Evolutionary conservation across 1,284 basidiomycete species (phyloP).

Genomic region (Salmacisia buchloeana): DNA sequence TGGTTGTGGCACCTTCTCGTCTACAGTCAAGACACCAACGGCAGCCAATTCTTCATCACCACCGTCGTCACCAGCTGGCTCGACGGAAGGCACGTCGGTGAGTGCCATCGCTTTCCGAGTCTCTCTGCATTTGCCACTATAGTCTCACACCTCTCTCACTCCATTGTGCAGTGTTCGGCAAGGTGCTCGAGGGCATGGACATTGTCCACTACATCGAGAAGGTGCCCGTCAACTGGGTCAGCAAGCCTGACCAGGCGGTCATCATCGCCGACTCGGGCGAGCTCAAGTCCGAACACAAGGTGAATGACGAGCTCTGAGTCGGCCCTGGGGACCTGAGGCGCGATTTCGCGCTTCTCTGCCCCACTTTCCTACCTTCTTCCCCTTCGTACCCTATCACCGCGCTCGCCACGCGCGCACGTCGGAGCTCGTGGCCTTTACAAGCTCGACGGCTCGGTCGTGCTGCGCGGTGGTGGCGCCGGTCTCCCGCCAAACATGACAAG

Average conservation of each 20-base stretch:
- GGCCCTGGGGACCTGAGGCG: no score
- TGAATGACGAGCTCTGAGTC: conserved; percentile 8
- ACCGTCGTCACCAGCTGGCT: conserved; percentile 43
- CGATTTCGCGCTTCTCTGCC: no score
- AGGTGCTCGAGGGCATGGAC: conserved; percentile 23
- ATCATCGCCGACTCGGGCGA: conserved; percentile 39
- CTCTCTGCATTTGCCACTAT: background rate
- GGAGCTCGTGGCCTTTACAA: no score
- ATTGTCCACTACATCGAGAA: conserved; percentile 26
- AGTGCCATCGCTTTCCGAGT: background rate
- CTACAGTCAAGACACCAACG: conserved; percentile 53
- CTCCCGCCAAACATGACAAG: no score
- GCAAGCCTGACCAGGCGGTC: conserved; percentile 36
- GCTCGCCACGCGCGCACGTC: no score
- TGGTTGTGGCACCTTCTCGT: conserved; percentile 11
- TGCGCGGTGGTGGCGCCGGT: no score
- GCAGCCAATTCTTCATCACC: conserved; percentile 47
- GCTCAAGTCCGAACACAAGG: conserved; percentile 14
- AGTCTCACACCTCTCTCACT: background rate
- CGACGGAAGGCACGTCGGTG: conserved; percentile 19
- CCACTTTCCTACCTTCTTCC: background rate
- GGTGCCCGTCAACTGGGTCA: conserved; percentile 35
- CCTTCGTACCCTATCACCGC: background rate
- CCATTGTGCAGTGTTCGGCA: conserved; percentile 22
- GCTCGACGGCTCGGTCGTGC: no score